Conservation (phyloP, 257 asterid genomes). For the Plantago ovata region DNA sequence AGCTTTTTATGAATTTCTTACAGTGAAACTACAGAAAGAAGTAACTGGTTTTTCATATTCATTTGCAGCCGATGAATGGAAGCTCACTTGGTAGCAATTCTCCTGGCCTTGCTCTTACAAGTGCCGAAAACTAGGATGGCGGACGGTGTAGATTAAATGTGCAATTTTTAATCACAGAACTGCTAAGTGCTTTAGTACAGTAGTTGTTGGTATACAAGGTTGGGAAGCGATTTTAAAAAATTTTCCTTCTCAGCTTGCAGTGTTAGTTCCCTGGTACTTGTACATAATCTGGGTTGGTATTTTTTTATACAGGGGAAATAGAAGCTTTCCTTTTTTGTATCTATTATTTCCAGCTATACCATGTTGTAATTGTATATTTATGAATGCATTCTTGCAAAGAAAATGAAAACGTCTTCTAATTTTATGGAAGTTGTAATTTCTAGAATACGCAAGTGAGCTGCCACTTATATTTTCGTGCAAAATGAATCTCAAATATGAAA, state of each 20-base stretch:
- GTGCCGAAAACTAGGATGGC: slow-evolving; percentile 35
- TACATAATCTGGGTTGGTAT: too few species aligned
- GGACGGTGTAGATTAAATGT: not conserved
- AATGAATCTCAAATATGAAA: too few species aligned
- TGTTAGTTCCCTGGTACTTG: not conserved
- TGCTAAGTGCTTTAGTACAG: not conserved
- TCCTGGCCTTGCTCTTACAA: slow-evolving; percentile 42
- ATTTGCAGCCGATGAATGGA: slow-evolving; percentile 44
- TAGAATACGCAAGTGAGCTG: too few species aligned
- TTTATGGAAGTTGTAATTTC: too few species aligned
- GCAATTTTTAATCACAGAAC: slow-evolving; percentile 3
- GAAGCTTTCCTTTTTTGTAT: too few species aligned
- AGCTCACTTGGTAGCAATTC: slow-evolving; percentile 50
- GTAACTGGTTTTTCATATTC: slow-evolving; percentile 11
- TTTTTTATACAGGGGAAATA: too few species aligned
- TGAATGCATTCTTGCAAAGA: too few species aligned
- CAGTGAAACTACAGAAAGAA: not conserved
- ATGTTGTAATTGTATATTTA: too few species aligned
- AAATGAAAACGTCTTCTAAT: too few species aligned
- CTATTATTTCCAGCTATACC: too few species aligned
- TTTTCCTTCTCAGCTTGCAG: slow-evolving; percentile 29
- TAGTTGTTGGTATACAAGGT: not conserved
- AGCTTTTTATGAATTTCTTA: too few species aligned
- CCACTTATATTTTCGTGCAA: too few species aligned
- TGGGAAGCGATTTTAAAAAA: slow-evolving; percentile 24